These are phyloP conservation scores for Saturnispora kantuleensis DNA, from an alignment of 805 yeast species.

Conservation along the genomic window DNA sequence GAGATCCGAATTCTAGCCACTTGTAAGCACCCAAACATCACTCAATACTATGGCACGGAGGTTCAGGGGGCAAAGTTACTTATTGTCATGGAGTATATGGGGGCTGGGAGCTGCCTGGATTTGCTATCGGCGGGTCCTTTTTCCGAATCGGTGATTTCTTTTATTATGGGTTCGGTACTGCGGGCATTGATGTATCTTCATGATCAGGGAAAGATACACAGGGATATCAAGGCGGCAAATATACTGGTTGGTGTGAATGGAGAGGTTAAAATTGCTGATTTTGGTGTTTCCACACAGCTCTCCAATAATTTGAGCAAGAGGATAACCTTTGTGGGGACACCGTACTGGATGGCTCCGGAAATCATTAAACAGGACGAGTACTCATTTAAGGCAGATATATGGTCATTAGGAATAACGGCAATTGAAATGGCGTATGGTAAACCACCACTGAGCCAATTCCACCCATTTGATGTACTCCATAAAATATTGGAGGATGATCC, in stretches of 20 bases:
- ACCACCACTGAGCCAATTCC: conserved; percentile 53
- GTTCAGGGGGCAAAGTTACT: conserved; percentile 60
- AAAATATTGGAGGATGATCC: conserved; percentile 40
- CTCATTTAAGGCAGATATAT: conserved; percentile 64
- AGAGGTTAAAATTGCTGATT: conserved; percentile 83
- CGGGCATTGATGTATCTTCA: conserved; percentile 60
- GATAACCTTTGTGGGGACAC: conserved; percentile 50
- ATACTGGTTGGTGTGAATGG: conserved; percentile 61
- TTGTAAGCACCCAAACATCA: conserved; percentile 53
- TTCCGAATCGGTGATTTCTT: conserved; percentile 43
- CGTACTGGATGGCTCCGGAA: conserved; percentile 59
- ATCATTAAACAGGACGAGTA: conserved; percentile 45
- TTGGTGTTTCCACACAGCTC: conserved; percentile 84
- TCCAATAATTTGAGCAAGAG: conserved; percentile 44
- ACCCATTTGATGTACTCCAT: conserved; percentile 48
- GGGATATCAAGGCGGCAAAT: conserved; percentile 94
- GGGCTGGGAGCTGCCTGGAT: conserved; percentile 69
- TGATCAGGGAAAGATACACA: conserved; percentile 66
- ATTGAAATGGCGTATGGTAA: conserved; percentile 62
- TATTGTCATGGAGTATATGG: conserved; percentile 76
- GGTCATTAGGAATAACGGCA: conserved; percentile 76
- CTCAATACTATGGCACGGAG: conserved; percentile 63
- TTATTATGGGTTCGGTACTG: conserved; percentile 45
- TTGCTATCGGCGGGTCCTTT: conserved; percentile 52
- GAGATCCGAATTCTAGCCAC: conserved; percentile 63